phyloP scores from a whole-genome alignment of 371 early-diverging fungal genomes.

The Blakeslea trispora region DNA sequence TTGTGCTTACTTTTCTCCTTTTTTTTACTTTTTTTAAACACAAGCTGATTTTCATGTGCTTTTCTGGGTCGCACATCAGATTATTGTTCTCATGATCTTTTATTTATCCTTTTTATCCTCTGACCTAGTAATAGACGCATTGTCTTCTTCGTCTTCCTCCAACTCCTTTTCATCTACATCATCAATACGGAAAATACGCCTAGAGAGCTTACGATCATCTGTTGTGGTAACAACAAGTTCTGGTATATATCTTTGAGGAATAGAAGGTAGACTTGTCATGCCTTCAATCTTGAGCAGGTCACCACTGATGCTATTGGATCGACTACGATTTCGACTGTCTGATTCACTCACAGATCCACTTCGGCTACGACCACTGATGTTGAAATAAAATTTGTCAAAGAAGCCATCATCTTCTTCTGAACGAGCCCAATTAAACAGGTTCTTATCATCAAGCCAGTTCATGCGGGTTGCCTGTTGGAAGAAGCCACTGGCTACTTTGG shows the following conservation, averaged over 20 bases:
- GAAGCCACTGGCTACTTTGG: slow-evolving; percentile 42
- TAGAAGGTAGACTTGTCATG: slow-evolving; percentile 47
- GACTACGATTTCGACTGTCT: slow-evolving; percentile 27
- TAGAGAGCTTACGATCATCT: neutral
- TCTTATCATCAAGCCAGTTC: slow-evolving; percentile 56
- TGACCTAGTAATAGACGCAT: neutral
- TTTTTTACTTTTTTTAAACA: neutral
- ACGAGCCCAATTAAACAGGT: slow-evolving; percentile 59
- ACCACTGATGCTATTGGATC: slow-evolving; percentile 34
- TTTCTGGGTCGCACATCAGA: too few relatives aligned
- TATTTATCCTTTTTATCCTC: slow-evolving; percentile 10
- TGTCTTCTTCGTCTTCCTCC: slow-evolving; percentile 12
- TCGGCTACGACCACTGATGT: slow-evolving; percentile 28
- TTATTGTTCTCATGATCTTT: too few relatives aligned
- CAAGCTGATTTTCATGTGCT: neutral
- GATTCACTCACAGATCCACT: slow-evolving; percentile 35
- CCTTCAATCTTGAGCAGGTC: slow-evolving; percentile 53
- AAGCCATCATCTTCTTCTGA: slow-evolving; percentile 60
- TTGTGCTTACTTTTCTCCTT: too few relatives aligned
- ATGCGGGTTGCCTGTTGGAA: slow-evolving; percentile 36
- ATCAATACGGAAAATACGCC: slow-evolving; percentile 30
- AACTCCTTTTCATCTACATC: slow-evolving; percentile 25
- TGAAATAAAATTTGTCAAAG: slow-evolving; percentile 41
- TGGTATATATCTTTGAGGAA: slow-evolving; percentile 32
- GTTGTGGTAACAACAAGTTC: slow-evolving; percentile 1